Conservation (phyloP, 768 basidiomycete species). For the Pleurotus salmoneostramineus region DNA sequence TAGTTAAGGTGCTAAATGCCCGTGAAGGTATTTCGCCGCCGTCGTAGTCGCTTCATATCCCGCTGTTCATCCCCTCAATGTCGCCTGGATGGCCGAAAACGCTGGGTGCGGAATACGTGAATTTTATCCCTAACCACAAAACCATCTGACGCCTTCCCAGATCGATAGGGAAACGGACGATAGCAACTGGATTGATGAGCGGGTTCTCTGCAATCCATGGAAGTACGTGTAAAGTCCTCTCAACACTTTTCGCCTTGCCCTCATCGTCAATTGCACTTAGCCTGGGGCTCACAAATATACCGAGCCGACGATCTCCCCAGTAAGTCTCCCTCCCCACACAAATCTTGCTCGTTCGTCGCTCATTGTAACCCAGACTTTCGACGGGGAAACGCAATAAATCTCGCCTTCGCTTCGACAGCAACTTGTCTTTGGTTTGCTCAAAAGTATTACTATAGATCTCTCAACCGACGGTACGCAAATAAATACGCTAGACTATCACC, state of each 20-base stretch:
- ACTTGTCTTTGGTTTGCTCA: slow-evolving; percentile 14
- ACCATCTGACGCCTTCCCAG: neutral
- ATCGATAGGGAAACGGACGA: slow-evolving; percentile 3
- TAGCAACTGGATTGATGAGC: slow-evolving; percentile 8
- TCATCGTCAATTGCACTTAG: neutral
- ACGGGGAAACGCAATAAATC: slow-evolving; percentile 15
- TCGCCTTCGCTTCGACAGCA: slow-evolving; percentile 12
- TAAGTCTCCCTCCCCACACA: neutral
- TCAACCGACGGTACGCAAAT: slow-evolving; percentile 7
- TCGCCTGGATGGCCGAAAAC: slow-evolving; percentile 9
- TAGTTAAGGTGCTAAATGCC: neutral
- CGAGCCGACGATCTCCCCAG: slow-evolving; percentile 11
- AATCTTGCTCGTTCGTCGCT: neutral
- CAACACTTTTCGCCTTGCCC: too few relatives aligned
- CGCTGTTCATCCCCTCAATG: slow-evolving; percentile 4
- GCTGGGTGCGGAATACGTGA: neutral
- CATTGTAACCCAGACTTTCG: slow-evolving; percentile 9
- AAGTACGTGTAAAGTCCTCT: neutral
- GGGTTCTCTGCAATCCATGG: slow-evolving; percentile 11
- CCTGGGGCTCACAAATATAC: slow-evolving; percentile 12
- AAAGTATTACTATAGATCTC: slow-evolving; percentile 12
- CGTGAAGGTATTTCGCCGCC: slow-evolving; percentile 4
- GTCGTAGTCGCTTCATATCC: slow-evolving; percentile 7
- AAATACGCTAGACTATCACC: slow-evolving; percentile 1
- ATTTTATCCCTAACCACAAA: neutral